Evolutionary conservation across 192 early-diverging fungal genomes (phyloP).

Genomic region (Umbelopsis vinacea): DNA sequence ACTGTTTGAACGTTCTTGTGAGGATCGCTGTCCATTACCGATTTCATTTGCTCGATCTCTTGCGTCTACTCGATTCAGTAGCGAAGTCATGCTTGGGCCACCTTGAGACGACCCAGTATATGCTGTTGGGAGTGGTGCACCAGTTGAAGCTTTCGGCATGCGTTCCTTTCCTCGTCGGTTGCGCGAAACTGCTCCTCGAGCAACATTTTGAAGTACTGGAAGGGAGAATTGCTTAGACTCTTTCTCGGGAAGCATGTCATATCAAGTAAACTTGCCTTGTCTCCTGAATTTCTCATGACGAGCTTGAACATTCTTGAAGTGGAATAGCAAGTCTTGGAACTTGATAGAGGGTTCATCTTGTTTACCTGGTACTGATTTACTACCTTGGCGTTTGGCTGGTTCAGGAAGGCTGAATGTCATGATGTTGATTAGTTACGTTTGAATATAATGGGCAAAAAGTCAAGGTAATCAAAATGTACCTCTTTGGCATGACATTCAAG

Average conservation of each 20-base stretch:
- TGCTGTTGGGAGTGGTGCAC: neutral
- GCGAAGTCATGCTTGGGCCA: neutral
- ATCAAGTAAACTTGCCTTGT: constrained; percentile 32
- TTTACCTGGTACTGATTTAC: constrained; percentile 24
- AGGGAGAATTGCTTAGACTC: neutral
- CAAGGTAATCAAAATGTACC: constrained; percentile 29
- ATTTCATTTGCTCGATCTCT: constrained; percentile 4
- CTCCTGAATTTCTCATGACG: constrained; percentile 76
- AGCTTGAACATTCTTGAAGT: constrained; percentile 74
- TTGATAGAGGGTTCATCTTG: constrained; percentile 48
- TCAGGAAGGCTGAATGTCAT: neutral
- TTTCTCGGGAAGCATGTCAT: neutral
- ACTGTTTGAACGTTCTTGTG: neutral
- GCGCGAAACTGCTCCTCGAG: neutral
- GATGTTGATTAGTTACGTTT: neutral
- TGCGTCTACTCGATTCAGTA: neutral
- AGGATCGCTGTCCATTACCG: neutral
- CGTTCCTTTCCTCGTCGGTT: constrained; percentile 7
- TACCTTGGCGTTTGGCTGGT: constrained; percentile 27
- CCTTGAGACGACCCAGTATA: neutral
- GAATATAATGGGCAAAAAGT: neutral
- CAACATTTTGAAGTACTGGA: constrained; percentile 20
- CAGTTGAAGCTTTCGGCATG: neutral
- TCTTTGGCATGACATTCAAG: constrained; percentile 62
- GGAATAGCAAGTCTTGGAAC: constrained; percentile 72